These are phyloP conservation scores for Fusarium continuum DNA, from an alignment of 2,329 filamentous ascomycete species.

Conservation along the genomic window DNA sequence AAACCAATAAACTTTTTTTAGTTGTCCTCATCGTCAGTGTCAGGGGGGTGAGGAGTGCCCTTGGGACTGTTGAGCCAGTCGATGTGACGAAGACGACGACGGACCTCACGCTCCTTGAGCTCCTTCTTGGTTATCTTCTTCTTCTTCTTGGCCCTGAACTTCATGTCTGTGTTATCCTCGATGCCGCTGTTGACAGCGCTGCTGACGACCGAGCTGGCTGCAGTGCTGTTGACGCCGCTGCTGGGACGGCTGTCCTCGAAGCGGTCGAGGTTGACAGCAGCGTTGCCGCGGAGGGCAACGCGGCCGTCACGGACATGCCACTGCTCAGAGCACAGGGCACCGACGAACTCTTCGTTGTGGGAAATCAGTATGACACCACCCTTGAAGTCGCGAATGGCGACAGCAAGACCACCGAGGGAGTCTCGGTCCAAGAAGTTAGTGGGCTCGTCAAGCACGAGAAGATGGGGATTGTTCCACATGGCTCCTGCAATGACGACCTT, in stretches of 20 bases:
- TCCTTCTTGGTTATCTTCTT: conserved; percentile 99
- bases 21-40: conserved; percentile 78
- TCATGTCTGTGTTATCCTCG: conserved; percentile 82
- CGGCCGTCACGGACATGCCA: conserved; percentile 92
- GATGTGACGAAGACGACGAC: conserved; percentile 86
- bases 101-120: conserved; percentile 89
- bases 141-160: conserved; percentile 92
- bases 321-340: conserved; percentile 93
- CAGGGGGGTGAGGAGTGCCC: conserved; percentile 79
- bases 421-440: conserved; percentile 99
- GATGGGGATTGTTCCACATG: conserved; percentile 99
- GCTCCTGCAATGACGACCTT: conserved; percentile 97
- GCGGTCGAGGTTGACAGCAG: conserved; percentile 78
- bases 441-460: conserved; percentile 96
- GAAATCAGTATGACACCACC: conserved; percentile 99
- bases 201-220: conserved; percentile 63
- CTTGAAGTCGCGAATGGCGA: conserved; percentile 97
- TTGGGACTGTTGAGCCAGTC: conserved; percentile 86
- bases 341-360: conserved; percentile 99
- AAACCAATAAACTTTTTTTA: conserved; percentile 27
- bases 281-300: conserved; percentile 83
- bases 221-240: conserved; percentile 62
- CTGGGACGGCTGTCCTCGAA: conserved; percentile 85
- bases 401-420: conserved; percentile 94
- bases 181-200: conserved; percentile 78